Conservation (phyloP, 768 basidiomycete species). For the Chalciporus chontae region DNA sequence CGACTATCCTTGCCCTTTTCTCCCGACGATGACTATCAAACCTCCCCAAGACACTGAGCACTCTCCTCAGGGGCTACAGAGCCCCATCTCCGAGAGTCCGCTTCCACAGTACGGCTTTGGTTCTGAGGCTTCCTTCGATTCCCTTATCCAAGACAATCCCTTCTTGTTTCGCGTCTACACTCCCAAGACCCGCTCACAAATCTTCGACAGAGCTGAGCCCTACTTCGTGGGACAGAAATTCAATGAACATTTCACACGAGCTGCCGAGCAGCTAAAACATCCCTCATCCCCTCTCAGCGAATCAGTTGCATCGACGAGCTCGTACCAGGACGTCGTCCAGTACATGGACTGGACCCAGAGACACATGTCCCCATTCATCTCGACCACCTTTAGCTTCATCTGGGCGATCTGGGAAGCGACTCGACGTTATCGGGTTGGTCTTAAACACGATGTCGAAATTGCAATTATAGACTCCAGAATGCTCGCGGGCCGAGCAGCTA, state of each 20-base stretch:
- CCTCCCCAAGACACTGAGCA: conserved; percentile 13
- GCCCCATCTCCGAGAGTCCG: conserved; percentile 20
- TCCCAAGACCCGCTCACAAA: conserved; percentile 57
- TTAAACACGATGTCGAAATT: conserved; percentile 76
- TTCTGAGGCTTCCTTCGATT: conserved; percentile 56
- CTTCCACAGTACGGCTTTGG: conserved; percentile 77
- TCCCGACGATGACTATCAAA: conserved; percentile 24
- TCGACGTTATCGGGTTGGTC: conserved; percentile 63
- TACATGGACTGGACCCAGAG: conserved; percentile 82
- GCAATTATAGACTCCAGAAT: conserved; percentile 72
- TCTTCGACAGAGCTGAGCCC: conserved; percentile 52
- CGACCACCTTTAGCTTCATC: conserved; percentile 75
- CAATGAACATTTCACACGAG: conserved; percentile 38
- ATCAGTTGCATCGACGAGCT: conserved; percentile 28
- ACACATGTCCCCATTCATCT: conserved; percentile 63
- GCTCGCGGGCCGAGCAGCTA: conserved; percentile 54
- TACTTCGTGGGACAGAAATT: conserved; percentile 71
- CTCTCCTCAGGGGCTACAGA: conserved; percentile 16
- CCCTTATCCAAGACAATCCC: conserved; percentile 58
- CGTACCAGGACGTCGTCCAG: conserved; percentile 60
- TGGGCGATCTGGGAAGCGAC: conserved; percentile 85
- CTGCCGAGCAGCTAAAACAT: conserved; percentile 36
- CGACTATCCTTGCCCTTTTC: conserved; percentile 8
- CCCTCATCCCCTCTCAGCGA: conserved; percentile 31
- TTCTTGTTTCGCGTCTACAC: conserved; percentile 82